Conservation (phyloP, 176 grass and related monocot genomes). For the Olyra latifolia region DNA sequence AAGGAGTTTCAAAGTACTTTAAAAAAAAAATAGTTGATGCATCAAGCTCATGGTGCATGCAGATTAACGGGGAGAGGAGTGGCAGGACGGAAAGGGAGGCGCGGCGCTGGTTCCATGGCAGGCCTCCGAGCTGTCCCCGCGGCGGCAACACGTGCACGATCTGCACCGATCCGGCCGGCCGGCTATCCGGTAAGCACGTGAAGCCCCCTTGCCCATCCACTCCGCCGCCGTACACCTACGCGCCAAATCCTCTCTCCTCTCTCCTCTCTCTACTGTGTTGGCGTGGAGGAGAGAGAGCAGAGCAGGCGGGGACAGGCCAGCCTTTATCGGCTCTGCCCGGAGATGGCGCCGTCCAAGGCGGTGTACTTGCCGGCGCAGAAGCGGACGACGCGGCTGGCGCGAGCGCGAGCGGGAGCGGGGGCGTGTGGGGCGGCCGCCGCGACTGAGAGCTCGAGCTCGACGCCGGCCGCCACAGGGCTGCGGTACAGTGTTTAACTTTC, state of each 20-base stretch:
- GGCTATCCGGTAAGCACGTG: too few relatives aligned
- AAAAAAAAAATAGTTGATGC: neutral
- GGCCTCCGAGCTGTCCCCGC: too few relatives aligned
- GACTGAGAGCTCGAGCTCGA: too few relatives aligned
- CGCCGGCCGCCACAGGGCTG: too few relatives aligned
- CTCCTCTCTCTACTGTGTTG: neutral
- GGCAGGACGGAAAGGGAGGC: neutral
- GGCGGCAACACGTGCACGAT: too few relatives aligned
- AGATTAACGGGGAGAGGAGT: neutral
- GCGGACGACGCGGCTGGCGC: neutral
- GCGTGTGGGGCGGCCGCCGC: too few relatives aligned
- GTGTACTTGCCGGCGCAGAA: slow-evolving; percentile 22
- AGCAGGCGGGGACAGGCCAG: neutral
- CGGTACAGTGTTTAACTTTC: too few relatives aligned
- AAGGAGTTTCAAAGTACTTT: too few relatives aligned
- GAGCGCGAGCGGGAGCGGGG: too few relatives aligned
- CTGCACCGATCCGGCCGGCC: too few relatives aligned
- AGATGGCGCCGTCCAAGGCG: slow-evolving; percentile 20
- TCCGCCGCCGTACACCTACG: neutral
- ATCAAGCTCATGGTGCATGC: neutral
- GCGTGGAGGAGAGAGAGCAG: neutral
- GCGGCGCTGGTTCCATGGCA: neutral
- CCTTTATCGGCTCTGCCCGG: neutral
- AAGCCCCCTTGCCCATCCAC: too few relatives aligned
- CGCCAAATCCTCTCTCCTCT: neutral